Conservation (phyloP, 2,329 filamentous ascomycete genomes). For the Ilyonectria robusta region DNA sequence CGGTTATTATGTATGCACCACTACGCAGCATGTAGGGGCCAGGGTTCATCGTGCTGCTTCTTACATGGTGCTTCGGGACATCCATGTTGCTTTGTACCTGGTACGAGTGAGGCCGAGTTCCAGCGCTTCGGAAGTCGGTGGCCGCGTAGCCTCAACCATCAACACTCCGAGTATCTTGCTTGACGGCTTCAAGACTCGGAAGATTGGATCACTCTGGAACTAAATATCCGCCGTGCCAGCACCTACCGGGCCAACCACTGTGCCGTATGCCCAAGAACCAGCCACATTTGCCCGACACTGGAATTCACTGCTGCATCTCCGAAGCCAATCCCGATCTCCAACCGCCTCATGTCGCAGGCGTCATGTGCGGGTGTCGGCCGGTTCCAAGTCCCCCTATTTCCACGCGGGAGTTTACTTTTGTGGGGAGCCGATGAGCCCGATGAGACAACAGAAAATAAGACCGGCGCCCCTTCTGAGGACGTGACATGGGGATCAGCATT, state of each 20-base stretch:
- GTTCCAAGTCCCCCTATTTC: background rate
- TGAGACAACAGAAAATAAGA: no score
- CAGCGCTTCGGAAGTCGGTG: background rate
- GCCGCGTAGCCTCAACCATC: background rate
- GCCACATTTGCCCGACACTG: no score
- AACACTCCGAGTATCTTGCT: background rate
- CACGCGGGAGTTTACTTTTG: background rate
- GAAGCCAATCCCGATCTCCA: no score
- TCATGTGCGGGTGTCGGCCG: background rate
- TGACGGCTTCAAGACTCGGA: no score
- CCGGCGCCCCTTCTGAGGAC: background rate
- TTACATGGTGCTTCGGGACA: background rate
- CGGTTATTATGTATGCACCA: background rate
- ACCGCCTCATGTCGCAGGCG: no score
- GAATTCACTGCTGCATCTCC: no score
- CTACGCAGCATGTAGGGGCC: background rate
- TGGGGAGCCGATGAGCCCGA: background rate
- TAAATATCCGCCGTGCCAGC: background rate
- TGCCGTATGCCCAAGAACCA: background rate
- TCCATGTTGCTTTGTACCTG: background rate
- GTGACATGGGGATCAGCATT: background rate
- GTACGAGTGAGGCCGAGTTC: no score
- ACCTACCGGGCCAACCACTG: background rate
- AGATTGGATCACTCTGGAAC: background rate
- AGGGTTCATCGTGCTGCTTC: background rate